These are phyloP conservation scores for Hyphodiscus sp. DNA, from an alignment of 2,329 filamentous ascomycete species.

Conservation along the genomic window DNA sequence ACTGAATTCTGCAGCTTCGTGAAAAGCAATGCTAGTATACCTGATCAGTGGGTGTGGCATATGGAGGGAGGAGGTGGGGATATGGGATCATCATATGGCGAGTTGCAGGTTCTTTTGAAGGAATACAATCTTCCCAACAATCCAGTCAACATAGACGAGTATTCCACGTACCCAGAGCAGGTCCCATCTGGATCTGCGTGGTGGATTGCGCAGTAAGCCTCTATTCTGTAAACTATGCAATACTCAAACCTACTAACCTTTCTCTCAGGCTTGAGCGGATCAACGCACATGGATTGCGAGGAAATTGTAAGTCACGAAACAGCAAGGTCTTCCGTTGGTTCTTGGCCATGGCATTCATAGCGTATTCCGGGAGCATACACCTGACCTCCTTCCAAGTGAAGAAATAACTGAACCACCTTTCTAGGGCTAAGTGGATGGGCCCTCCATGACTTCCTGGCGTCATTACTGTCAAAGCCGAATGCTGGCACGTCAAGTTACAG, in stretches of 20 bases:
- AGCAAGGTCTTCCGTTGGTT: too few species aligned
- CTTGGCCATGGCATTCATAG: too few species aligned
- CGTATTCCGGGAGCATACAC: too few species aligned
- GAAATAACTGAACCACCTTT: too few species aligned
- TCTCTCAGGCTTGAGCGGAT: conserved; percentile 9
- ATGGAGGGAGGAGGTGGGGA: conserved; percentile 30
- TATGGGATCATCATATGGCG: conserved; percentile 10
- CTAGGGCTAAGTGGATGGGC: conserved; percentile 2
- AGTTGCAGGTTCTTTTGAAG: conserved; percentile 25
- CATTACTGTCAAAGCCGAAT: conserved; percentile 17
- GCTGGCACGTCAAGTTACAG: conserved; percentile 9
- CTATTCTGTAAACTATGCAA: too few species aligned
- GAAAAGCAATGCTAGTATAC: conserved; percentile 33
- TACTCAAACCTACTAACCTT: too few species aligned
- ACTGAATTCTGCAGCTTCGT: conserved; percentile 31
- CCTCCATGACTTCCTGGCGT: conserved; percentile 19
- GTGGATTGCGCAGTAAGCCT: conserved; percentile 10
- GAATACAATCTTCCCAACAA: conserved; percentile 12
- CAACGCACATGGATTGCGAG: conserved; percentile 14
- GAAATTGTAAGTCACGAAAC: too few species aligned
- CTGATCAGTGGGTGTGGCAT: conserved; percentile 39
- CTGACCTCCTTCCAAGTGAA: too few species aligned
- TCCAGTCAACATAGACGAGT: conserved; percentile 19
- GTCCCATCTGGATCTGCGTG: conserved; percentile 10
- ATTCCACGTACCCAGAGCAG: conserved; percentile 10